Conservation (phyloP, 176 grass and related monocot species). For the Cenchrus fungigraminus region DNA sequence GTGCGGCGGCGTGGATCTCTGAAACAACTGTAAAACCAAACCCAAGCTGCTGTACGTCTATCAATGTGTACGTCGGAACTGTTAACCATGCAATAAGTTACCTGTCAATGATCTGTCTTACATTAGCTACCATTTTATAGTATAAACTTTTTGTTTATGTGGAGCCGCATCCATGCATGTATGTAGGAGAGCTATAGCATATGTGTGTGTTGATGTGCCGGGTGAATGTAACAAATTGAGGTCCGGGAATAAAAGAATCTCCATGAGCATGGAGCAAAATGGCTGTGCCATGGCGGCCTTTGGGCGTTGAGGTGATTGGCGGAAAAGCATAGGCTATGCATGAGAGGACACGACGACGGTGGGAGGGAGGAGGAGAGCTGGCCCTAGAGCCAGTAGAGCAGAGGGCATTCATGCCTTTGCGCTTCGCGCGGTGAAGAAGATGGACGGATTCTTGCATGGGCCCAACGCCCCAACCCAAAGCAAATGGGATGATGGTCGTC, state of each 20-base stretch:
- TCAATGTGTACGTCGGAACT: neutral
- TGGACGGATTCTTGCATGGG: slow-evolving; percentile 30
- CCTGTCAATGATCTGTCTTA: slow-evolving; percentile 29
- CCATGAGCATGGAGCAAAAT: slow-evolving; percentile 34
- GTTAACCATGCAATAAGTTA: slow-evolving; percentile 22
- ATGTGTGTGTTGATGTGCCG: neutral
- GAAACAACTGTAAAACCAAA: slow-evolving; percentile 30
- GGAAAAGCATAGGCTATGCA: slow-evolving; percentile 23
- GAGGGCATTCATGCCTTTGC: slow-evolving; percentile 21
- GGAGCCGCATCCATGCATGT: neutral
- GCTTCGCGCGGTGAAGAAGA: neutral
- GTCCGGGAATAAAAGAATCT: slow-evolving; percentile 31
- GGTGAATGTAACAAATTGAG: neutral
- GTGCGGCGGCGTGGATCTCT: neutral
- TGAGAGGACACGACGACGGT: slow-evolving; percentile 43
- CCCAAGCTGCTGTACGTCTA: neutral
- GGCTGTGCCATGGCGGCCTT: slow-evolving; percentile 37
- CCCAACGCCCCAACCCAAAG: slow-evolving; percentile 17
- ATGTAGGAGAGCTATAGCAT: too few relatives aligned
- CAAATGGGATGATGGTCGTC: neutral
- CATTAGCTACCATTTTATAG: neutral
- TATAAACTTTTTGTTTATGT: neutral
- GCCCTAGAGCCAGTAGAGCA: neutral
- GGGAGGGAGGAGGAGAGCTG: neutral
- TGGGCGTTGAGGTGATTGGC: slow-evolving; percentile 50